Conservation (phyloP, 163 green algal species). For the Volvox carteri region DNA sequence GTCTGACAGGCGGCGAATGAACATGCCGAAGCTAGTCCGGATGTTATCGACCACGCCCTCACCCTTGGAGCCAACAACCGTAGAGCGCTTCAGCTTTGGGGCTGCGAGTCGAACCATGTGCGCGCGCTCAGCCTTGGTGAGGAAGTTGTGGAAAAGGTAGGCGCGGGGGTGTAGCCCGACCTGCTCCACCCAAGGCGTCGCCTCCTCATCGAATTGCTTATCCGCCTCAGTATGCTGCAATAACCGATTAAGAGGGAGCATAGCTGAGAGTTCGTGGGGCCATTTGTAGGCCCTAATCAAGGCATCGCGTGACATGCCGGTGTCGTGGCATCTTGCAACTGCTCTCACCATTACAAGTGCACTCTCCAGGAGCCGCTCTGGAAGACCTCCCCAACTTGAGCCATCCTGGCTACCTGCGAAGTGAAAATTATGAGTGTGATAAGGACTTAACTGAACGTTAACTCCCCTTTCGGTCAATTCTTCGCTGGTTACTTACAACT, state of each 20-base stretch:
- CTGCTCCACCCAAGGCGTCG: conserved; percentile 56
- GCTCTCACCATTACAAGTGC: conserved; percentile 45
- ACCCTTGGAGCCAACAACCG: conserved; percentile 64
- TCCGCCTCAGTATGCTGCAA: conserved; percentile 29
- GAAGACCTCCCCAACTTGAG: conserved; percentile 5
- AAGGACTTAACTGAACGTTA: not conserved
- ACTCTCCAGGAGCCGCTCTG: not conserved
- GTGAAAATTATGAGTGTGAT: not conserved
- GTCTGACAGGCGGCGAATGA: conserved; percentile 66
- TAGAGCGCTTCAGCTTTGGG: conserved; percentile 72
- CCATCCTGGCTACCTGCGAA: conserved; percentile 14
- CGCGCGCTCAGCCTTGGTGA: conserved; percentile 55
- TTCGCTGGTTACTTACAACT: not conserved
- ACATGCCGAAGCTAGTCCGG: conserved; percentile 75
- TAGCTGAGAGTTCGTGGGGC: too few species aligned
- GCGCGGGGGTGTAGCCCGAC: conserved; percentile 50
- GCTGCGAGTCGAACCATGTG: conserved; percentile 62
- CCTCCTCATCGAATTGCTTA: conserved; percentile 44
- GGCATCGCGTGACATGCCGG: too few species aligned
- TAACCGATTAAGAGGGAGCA: too few species aligned
- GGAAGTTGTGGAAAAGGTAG: conserved; percentile 68
- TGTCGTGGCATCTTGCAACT: too few species aligned
- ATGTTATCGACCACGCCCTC: conserved; percentile 66
- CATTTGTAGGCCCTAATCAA: too few species aligned
- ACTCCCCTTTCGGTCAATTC: not conserved